These are phyloP conservation scores for Rutstroemia sp. DNA, from an alignment of 2,329 filamentous ascomycete species.

Conservation along the genomic window DNA sequence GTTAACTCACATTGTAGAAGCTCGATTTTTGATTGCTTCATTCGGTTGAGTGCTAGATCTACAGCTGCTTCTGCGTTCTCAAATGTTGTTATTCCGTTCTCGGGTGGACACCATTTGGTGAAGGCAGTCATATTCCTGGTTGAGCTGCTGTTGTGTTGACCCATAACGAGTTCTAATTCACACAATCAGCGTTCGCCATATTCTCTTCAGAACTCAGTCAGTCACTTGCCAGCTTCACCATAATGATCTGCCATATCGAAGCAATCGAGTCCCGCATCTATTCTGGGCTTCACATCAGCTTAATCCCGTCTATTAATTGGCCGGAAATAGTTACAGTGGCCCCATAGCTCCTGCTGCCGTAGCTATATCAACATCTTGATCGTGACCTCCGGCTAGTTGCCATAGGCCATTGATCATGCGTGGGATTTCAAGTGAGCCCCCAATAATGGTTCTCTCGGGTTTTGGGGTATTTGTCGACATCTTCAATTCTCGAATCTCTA, in stretches of 20 bases:
- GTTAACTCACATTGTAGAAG: background rate
- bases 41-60: conserved; percentile 19
- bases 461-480: background rate
- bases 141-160: conserved; percentile 3
- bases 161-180: conserved; percentile 10
- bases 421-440: conserved; percentile 11
- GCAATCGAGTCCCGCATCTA: conserved; percentile 7
- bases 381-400: conserved; percentile 17
- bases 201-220: background rate
- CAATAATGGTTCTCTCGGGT: background rate
- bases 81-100: conserved; percentile 13
- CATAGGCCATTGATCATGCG: conserved; percentile 14
- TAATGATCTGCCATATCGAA: conserved; percentile 18
- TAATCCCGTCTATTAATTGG: too few relatives aligned
- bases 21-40: background rate
- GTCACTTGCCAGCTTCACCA: conserved; percentile 9
- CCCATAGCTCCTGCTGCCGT: conserved; percentile 12
- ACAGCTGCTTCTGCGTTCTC: conserved; percentile 25
- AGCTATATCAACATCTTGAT: conserved; percentile 12
- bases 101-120: conserved; percentile 24
- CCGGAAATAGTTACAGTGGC: conserved; percentile 1
- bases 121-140: conserved; percentile 13
- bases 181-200: background rate
- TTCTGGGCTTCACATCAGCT: background rate
- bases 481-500: too few relatives aligned